These are phyloP conservation scores for Myxozyma melibiosi DNA, from an alignment of 805 yeast species.

Conservation along the genomic window DNA sequence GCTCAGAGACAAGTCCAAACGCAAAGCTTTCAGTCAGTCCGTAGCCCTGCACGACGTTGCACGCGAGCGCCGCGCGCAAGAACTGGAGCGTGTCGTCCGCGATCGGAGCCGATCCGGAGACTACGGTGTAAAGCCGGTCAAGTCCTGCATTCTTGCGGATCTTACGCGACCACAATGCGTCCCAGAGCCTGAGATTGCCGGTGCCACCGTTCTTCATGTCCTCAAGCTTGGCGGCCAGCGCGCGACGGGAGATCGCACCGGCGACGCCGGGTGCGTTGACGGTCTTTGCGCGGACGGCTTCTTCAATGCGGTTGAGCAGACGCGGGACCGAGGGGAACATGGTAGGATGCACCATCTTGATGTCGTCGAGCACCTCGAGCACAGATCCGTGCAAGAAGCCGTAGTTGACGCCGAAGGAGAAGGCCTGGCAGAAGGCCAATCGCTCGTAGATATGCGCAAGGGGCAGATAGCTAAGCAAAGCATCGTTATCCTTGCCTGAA, in stretches of 20 bases:
- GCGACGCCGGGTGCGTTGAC: slow-evolving; percentile 50
- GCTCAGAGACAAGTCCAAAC: slow-evolving; percentile 39
- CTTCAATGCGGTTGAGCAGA: slow-evolving; percentile 62
- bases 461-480: slow-evolving; percentile 50
- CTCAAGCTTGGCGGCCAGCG: slow-evolving; percentile 47
- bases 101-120: slow-evolving; percentile 72
- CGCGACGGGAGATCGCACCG: slow-evolving; percentile 47
- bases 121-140: slow-evolving; percentile 45
- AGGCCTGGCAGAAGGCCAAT: slow-evolving; percentile 46
- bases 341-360: slow-evolving; percentile 57
- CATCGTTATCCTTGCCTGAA: slow-evolving; percentile 44
- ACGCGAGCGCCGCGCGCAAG: slow-evolving; percentile 61
- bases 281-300: slow-evolving; percentile 56
- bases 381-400: slow-evolving; percentile 61
- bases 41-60: slow-evolving; percentile 64
- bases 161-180: slow-evolving; percentile 48
- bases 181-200: slow-evolving; percentile 46
- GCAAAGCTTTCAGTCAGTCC: slow-evolving; percentile 37
- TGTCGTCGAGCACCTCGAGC: slow-evolving; percentile 60
- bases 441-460: slow-evolving; percentile 63
- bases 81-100: slow-evolving; percentile 61
- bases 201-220: slow-evolving; percentile 44
- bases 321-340: slow-evolving; percentile 64
- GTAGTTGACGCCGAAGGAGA: slow-evolving; percentile 52
- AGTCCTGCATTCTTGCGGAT: slow-evolving; percentile 53